Evolutionary conservation across 148 eudicot species (phyloP).

Genomic region (Amaranthus cruentus): DNA sequence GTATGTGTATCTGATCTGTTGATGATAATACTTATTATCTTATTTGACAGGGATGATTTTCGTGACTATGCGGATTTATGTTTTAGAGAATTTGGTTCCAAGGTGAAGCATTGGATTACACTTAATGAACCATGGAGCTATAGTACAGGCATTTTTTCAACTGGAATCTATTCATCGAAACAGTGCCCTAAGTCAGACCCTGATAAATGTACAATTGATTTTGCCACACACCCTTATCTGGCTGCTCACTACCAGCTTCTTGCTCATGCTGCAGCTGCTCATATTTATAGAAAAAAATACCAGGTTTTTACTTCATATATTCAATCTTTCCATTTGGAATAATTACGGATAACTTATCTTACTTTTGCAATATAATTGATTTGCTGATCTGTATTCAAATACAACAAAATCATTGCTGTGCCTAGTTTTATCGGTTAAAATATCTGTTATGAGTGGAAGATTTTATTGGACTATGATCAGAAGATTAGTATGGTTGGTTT

Average conservation of each 20-base stretch:
- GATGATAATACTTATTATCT: background rate
- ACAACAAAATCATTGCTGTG: no score
- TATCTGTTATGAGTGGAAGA: no score
- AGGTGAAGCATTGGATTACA: conserved; percentile 57
- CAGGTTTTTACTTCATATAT: conserved; percentile 31
- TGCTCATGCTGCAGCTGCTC: conserved; percentile 48
- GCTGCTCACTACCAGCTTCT: conserved; percentile 47
- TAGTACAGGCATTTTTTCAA: conserved; percentile 13
- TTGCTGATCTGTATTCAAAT: no score
- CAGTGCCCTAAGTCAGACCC: conserved; percentile 31
- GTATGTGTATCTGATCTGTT: background rate
- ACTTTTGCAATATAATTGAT: no score
- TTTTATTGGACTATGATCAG: no score
- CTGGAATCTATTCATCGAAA: conserved; percentile 33
- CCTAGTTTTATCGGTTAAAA: no score
- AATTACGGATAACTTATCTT: no score
- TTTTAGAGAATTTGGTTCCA: conserved; percentile 41
- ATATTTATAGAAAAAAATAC: conserved; percentile 34
- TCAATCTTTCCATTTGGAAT: background rate
- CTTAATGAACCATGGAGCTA: conserved; percentile 48
- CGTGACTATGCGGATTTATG: conserved; percentile 44
- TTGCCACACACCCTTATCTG: conserved; percentile 37
- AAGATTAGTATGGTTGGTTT: no score
- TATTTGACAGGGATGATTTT: conserved; percentile 41
- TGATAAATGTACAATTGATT: conserved; percentile 28